Conservation (phyloP, 768 basidiomycete genomes). For the Ephemerocybe angulata region DNA sequence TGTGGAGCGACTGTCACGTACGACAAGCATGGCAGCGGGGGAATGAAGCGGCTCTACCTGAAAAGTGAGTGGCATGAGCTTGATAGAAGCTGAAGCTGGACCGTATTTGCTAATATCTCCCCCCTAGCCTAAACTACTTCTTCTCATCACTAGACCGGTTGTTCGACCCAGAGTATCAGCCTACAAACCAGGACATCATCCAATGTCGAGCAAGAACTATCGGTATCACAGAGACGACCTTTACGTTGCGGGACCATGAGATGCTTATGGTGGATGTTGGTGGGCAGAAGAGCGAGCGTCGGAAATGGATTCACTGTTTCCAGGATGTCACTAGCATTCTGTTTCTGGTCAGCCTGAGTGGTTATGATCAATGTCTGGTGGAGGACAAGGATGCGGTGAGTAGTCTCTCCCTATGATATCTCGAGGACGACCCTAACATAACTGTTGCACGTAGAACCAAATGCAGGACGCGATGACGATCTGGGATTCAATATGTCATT, state of each 20-base stretch:
- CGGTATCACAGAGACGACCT: slow-evolving; percentile 87
- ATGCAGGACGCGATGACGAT: slow-evolving; percentile 99
- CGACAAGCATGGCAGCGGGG: slow-evolving; percentile 76
- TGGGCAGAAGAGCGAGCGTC: slow-evolving; percentile 88
- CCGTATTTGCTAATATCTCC: background rate
- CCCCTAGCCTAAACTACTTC: slow-evolving; percentile 64
- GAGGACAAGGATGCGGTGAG: slow-evolving; percentile 88
- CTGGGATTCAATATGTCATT: slow-evolving; percentile 97
- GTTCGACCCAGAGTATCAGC: slow-evolving; percentile 68
- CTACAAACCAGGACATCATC: slow-evolving; percentile 85
- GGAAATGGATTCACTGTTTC: slow-evolving; percentile 95
- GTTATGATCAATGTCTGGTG: slow-evolving; percentile 91
- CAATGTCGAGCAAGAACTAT: slow-evolving; percentile 83
- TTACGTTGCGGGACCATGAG: slow-evolving; percentile 72
- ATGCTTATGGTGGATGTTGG: slow-evolving; percentile 94
- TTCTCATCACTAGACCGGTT: slow-evolving; percentile 76
- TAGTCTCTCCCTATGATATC: slow-evolving; percentile 13
- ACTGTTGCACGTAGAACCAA: slow-evolving; percentile 63
- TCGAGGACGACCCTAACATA: slow-evolving; percentile 9
- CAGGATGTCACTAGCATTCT: slow-evolving; percentile 92
- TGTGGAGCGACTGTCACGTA: slow-evolving; percentile 78
- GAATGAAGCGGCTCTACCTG: slow-evolving; percentile 88
- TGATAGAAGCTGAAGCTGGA: background rate
- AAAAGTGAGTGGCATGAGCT: slow-evolving; percentile 27
- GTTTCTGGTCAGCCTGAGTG: slow-evolving; percentile 87